phyloP scores from a whole-genome alignment of 2,329 filamentous ascomycete species.

The Penicillium sp. region DNA sequence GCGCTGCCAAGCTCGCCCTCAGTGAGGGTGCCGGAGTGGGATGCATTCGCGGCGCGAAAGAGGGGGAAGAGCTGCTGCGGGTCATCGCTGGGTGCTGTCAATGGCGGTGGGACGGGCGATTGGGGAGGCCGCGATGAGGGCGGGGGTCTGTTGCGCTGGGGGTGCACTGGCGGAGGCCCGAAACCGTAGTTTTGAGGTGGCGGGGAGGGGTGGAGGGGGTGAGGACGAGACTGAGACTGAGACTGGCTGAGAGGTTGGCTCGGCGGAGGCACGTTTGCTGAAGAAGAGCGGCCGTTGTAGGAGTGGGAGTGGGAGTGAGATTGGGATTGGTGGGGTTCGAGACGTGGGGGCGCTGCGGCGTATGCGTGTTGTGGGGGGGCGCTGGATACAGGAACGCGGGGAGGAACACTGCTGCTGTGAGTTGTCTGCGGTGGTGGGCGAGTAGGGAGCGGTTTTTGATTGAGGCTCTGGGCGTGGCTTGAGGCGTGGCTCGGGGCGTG shows the following conservation, averaged over 20 bases:
- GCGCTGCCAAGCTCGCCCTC: conserved; percentile 85
- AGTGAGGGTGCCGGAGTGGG: conserved; percentile 75
- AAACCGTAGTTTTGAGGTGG: conserved; percentile 51
- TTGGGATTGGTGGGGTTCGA: conserved; percentile 14
- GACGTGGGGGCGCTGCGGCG: conserved; percentile 19
- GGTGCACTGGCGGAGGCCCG: conserved; percentile 52
- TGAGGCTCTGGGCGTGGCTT: conserved; percentile 17
- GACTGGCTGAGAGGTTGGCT: conserved; percentile 16
- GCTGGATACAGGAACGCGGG: conserved; percentile 29
- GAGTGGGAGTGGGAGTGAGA: conserved; percentile 16
- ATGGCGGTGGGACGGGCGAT: conserved; percentile 58
- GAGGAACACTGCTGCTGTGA: conserved; percentile 24
- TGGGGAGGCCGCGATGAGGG: conserved; percentile 64
- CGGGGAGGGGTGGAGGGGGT: conserved; percentile 45
- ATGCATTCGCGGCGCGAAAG: conserved; percentile 83
- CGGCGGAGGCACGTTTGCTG: conserved; percentile 14
- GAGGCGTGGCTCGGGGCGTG: conserved; percentile 14
- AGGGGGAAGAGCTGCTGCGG: conserved; percentile 70
- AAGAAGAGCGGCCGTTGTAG: conserved; percentile 24
- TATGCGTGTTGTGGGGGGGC: conserved; percentile 23
- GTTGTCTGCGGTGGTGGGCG: conserved; percentile 27
- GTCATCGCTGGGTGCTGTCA: conserved; percentile 51
- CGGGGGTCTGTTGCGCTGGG: conserved; percentile 57
- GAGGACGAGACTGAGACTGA: conserved; percentile 49
- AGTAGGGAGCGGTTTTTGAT: conserved; percentile 29